Conservation (phyloP, 139 green algal genomes). For the Chlamydomonas sp. region DNA sequence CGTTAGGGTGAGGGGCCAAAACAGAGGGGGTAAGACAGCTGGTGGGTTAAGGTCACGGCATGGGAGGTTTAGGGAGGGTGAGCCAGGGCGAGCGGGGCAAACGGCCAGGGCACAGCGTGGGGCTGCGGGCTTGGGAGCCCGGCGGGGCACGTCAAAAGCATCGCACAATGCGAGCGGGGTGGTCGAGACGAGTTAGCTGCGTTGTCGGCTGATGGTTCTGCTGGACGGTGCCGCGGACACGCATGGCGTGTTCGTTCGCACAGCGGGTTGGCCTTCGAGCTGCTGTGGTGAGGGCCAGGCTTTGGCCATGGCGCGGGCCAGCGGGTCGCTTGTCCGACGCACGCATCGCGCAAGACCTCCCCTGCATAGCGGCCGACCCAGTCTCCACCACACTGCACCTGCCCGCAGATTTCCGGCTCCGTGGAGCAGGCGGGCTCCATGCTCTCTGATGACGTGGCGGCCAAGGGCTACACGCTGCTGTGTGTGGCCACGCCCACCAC, state of each 20-base stretch:
- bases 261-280: background rate
- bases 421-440: conserved; percentile 90
- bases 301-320: background rate
- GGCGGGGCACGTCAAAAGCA: no score
- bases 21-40: background rate
- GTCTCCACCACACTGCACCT: background rate
- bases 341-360: background rate
- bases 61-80: no score
- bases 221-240: background rate
- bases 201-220: background rate
- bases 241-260: background rate
- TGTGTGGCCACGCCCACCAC: conserved; percentile 76
- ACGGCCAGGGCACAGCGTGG: no score
- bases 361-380: background rate
- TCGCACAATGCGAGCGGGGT: no score
- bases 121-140: no score
- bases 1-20: background rate
- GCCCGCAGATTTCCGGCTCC: conserved; percentile 51
- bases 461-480: conserved; percentile 89
- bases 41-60: background rate
- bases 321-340: background rate
- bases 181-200: no score
- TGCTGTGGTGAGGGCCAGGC: background rate
- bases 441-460: conserved; percentile 79
- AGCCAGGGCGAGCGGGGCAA: no score